These are phyloP conservation scores for Rhodotorula sp. DNA, from an alignment of 1,284 basidiomycete species.

Conservation along the genomic window DNA sequence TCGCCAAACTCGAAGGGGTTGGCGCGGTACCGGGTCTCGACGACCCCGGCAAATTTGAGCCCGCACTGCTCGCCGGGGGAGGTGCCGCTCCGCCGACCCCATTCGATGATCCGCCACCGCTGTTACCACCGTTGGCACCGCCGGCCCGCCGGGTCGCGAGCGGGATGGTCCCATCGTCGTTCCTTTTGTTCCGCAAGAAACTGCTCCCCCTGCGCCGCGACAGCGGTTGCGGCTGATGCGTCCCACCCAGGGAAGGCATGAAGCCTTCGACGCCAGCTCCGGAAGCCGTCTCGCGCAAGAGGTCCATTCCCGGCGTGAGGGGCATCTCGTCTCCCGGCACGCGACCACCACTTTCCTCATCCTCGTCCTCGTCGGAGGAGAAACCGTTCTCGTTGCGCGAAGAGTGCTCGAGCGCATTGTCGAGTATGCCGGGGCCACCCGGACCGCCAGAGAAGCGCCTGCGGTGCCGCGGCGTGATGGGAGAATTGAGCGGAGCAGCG, in stretches of 20 bases:
- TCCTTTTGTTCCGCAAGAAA: constrained; percentile 29
- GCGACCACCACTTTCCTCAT: background rate
- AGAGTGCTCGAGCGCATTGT: constrained; percentile 17
- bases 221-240: constrained; percentile 34
- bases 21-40: background rate
- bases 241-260: constrained; percentile 39
- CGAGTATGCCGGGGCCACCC: constrained; percentile 22
- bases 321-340: constrained; percentile 23
- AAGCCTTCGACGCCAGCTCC: constrained; percentile 37
- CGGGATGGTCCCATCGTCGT: constrained; percentile 8
- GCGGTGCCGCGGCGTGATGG: constrained; percentile 22
- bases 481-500: constrained; percentile 40
- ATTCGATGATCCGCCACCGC: background rate
- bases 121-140: too few species aligned
- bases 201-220: constrained; percentile 30
- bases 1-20: background rate
- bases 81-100: background rate
- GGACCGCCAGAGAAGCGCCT: constrained; percentile 4
- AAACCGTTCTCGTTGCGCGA: background rate
- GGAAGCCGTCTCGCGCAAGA: constrained; percentile 29
- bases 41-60: background rate
- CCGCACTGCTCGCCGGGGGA: background rate
- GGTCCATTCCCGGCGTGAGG: constrained; percentile 37
- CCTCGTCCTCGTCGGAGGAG: background rate
- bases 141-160: background rate